These are phyloP conservation scores for Wallacemonas rigidus DNA, from an alignment of 208 protist species.

Conservation along the genomic window DNA sequence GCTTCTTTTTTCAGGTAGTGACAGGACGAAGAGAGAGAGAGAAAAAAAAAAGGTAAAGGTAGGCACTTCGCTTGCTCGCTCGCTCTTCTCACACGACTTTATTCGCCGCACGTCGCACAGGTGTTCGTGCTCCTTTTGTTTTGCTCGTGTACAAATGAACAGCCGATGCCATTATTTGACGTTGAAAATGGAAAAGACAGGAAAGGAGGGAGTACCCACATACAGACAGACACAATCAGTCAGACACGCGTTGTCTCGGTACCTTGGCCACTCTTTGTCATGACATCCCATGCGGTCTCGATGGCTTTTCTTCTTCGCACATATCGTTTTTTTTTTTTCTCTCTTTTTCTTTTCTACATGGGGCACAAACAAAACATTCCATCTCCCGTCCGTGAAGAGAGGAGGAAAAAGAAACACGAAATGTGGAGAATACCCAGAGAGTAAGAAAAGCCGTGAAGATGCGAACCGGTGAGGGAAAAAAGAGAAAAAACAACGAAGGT, in stretches of 20 bases:
- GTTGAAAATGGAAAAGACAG: background rate
- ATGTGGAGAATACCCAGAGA: constrained; percentile 6
- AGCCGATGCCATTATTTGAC: background rate
- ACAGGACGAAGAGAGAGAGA: background rate
- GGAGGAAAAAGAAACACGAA: constrained; percentile 4
- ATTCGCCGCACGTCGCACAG: background rate
- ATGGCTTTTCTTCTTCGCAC: too few relatives aligned
- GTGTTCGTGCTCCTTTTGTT: background rate
- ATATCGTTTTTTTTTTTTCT: background rate
- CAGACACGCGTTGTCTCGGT: too few relatives aligned
- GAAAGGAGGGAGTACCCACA: background rate
- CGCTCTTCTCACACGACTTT: background rate
- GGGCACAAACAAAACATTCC: background rate
- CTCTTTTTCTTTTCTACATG: background rate
- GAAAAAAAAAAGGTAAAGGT: constrained; percentile 16
- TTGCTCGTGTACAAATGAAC: background rate
- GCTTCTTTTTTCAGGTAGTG: background rate
- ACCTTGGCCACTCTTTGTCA: too few relatives aligned
- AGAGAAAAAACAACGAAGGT: background rate
- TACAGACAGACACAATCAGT: background rate
- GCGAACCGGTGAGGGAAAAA: background rate
- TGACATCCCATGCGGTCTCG: too few relatives aligned
- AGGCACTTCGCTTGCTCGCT: background rate
- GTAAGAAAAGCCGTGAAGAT: background rate
- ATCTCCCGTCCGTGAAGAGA: background rate